Percentiles rank a stretch among this genome's conserved stretches.
These are phyloP conservation scores for Fusarium solani-melongenae DNA, from an alignment of 2,329 filamentous ascomycete species.

Conservation along the genomic window DNA sequence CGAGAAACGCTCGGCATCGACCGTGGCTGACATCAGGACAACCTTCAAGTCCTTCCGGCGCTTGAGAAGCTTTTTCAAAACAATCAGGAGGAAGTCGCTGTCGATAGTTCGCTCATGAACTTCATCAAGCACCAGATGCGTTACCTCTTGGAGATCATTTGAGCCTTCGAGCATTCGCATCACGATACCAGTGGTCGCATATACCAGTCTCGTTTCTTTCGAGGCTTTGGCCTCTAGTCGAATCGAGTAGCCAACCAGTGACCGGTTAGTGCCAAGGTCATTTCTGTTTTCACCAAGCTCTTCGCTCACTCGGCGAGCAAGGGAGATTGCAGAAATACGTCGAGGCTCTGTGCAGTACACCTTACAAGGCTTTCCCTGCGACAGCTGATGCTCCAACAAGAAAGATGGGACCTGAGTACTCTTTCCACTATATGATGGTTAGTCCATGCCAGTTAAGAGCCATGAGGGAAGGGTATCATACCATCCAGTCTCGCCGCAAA, in stretches of 20 bases:
- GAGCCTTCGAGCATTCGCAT: slow-evolving; percentile 96
- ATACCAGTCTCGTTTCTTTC: slow-evolving; percentile 85
- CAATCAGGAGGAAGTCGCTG: slow-evolving; percentile 94
- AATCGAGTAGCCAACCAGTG: slow-evolving; percentile 94
- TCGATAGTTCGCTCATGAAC: slow-evolving; percentile 97
- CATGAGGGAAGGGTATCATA: slow-evolving; percentile 44
- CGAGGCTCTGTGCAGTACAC: slow-evolving; percentile 96
- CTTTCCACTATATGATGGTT: slow-evolving; percentile 72
- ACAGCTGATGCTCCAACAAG: slow-evolving; percentile 88
- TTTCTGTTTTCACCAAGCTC: slow-evolving; percentile 87
- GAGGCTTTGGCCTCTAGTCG: slow-evolving; percentile 89
- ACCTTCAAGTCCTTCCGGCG: slow-evolving; percentile 88
- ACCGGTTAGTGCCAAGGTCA: slow-evolving; percentile 84
- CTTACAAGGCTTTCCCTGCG: slow-evolving; percentile 83
- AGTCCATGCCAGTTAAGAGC: slow-evolving; percentile 22
- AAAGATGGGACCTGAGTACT: slow-evolving; percentile 98
- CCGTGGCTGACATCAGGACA: slow-evolving; percentile 96
- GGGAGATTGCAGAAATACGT: slow-evolving; percentile 93
- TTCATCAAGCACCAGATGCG: slow-evolving; percentile 95
- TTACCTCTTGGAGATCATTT: slow-evolving; percentile 87
- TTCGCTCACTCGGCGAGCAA: slow-evolving; percentile 92
- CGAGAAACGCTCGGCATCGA: slow-evolving; percentile 92
- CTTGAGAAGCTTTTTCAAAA: slow-evolving; percentile 83
- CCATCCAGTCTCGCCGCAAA: slow-evolving; percentile 97
- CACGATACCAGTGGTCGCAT: slow-evolving; percentile 92